Percentiles rank a stretch among this genome's conserved stretches.
These are phyloP conservation scores for Jatropha podagrica DNA, from an alignment of 441 rosid species.

Conservation along the genomic window DNA sequence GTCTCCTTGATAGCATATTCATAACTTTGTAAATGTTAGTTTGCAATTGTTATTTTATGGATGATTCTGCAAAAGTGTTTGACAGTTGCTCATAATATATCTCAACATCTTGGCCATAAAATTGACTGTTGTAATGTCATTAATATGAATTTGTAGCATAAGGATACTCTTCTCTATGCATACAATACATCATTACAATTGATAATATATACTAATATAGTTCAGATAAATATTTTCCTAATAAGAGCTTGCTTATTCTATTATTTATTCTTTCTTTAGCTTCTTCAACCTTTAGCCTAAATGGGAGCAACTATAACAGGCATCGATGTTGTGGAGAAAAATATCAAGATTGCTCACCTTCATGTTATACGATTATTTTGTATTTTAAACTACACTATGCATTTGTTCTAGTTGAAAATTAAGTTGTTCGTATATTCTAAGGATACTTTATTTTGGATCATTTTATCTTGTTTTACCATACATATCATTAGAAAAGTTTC, in stretches of 20 bases:
- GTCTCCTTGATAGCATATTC: not conserved
- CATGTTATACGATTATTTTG: constrained; percentile 75
- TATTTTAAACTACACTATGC: not conserved
- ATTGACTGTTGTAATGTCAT: not conserved
- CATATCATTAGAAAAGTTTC: not conserved
- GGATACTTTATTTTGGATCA: not conserved
- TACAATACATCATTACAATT: not conserved
- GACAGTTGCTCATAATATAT: not conserved
- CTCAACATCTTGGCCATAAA: not conserved
- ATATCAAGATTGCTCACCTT: constrained; percentile 82
- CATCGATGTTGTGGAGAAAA: constrained; percentile 90
- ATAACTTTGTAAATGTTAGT: not conserved
- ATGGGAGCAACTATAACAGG: constrained; percentile 96
- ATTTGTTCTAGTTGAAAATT: not conserved
- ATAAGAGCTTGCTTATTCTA: not conserved
- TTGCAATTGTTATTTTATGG: not conserved
- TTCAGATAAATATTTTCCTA: constrained; percentile 1
- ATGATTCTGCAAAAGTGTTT: not conserved
- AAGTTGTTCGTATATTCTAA: not conserved
- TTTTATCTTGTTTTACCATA: not conserved
- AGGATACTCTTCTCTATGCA: not conserved
- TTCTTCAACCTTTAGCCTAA: constrained; percentile 82
- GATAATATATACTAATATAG: not conserved
- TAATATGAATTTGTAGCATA: not conserved
- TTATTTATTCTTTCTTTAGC: constrained; percentile 19